A percentile compares a stretch with the other conserved stretches of the same genome.
Conservation (phyloP, 345 rosid genomes). For the Capsella bursapastoris region DNA sequence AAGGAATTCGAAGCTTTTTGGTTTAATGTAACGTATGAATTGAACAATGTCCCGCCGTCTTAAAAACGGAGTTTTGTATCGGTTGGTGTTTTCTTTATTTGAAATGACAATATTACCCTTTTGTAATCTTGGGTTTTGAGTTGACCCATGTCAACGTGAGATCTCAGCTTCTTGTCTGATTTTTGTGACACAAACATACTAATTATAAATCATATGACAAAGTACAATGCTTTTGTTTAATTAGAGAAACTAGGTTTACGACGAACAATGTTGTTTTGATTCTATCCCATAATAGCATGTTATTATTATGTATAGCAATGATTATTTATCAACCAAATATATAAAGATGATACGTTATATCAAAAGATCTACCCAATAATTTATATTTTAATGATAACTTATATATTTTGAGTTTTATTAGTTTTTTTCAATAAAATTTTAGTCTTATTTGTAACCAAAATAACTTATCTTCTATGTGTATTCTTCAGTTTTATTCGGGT, state of each 20-base stretch:
- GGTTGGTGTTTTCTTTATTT: conserved; percentile 27
- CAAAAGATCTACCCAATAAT: too few relatives aligned
- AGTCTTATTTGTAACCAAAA: too few relatives aligned
- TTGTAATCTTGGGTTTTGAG: conserved; percentile 4
- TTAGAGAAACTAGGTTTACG: background rate
- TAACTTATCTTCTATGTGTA: too few relatives aligned
- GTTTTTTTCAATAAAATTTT: too few relatives aligned
- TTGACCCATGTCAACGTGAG: conserved; percentile 32
- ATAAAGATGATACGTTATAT: too few relatives aligned
- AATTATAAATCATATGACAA: background rate
- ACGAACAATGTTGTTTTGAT: background rate
- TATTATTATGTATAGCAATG: too few relatives aligned
- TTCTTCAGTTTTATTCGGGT: background rate
- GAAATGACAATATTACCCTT: conserved; percentile 28
- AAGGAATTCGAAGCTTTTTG: conserved; percentile 10
- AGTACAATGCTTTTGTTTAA: background rate
- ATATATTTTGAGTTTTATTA: too few relatives aligned
- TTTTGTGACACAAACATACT: background rate
- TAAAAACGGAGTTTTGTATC: conserved; percentile 39
- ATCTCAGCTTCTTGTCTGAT: conserved; percentile 34
- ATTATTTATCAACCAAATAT: too few relatives aligned
- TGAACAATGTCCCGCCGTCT: conserved; percentile 29
- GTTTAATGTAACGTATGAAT: conserved; percentile 19
- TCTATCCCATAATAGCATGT: too few relatives aligned
- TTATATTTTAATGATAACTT: too few relatives aligned